Evolutionary conservation across 495 filamentous ascomycete genomes (phyloP).

Genomic region (Hypomontagnella monticulosa): DNA sequence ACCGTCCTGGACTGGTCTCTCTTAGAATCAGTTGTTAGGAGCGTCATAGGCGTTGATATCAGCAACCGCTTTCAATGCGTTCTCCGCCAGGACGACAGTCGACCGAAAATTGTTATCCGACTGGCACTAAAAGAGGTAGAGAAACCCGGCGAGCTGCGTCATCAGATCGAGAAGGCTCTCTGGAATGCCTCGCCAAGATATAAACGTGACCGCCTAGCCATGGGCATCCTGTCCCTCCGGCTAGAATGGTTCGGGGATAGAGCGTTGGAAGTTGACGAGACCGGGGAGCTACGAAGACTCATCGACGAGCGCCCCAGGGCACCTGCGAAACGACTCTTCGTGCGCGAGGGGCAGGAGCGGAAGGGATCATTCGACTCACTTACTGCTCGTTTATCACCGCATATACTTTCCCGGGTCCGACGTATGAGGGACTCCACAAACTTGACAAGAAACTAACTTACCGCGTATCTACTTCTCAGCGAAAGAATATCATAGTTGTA

Average conservation of each 20-base stretch:
- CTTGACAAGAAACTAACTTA: too few species aligned
- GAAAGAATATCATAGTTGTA: too few species aligned
- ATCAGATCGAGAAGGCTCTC: slow-evolving; percentile 7
- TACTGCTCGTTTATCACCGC: too few species aligned
- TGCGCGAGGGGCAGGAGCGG: too few species aligned
- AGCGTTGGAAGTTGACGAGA: too few species aligned
- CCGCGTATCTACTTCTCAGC: too few species aligned
- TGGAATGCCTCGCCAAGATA: slow-evolving; percentile 4
- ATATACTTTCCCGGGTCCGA: too few species aligned
- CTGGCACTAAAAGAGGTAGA: neutral
- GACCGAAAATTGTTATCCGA: slow-evolving; percentile 9
- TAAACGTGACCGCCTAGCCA: slow-evolving; percentile 1
- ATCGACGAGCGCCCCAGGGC: too few species aligned
- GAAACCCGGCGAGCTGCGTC: slow-evolving; percentile 5
- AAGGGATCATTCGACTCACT: too few species aligned
- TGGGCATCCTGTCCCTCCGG: neutral
- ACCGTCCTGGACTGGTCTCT: neutral
- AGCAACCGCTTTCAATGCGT: slow-evolving; percentile 9
- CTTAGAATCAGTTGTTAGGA: neutral
- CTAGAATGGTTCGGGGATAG: slow-evolving; percentile 12
- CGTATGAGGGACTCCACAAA: too few species aligned
- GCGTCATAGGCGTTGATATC: neutral
- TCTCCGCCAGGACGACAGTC: neutral
- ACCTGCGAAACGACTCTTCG: too few species aligned
- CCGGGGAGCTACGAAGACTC: too few species aligned